Conservation (phyloP, 2,329 filamentous ascomycete species). For the Trichoderma harzianum region DNA sequence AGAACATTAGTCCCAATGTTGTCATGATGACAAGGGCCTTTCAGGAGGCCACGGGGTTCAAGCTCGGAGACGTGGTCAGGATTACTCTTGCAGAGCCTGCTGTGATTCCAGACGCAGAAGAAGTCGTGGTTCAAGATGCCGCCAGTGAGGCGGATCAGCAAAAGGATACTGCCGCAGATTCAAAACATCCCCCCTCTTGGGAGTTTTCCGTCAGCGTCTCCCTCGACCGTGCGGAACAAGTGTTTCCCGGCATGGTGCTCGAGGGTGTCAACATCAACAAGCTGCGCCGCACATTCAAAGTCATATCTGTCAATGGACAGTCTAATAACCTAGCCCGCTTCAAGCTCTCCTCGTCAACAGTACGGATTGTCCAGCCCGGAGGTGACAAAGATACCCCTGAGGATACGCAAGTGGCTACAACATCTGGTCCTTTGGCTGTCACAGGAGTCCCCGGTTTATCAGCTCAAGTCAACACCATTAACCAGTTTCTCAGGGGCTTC, state of each 20-base stretch:
- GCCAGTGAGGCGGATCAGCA: constrained; percentile 33
- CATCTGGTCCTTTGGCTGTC: constrained; percentile 41
- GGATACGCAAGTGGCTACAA: background rate
- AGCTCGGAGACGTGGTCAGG: constrained; percentile 62
- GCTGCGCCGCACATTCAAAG: constrained; percentile 47
- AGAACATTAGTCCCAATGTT: constrained; percentile 64
- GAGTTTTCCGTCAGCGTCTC: constrained; percentile 33
- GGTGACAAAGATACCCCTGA: constrained; percentile 21
- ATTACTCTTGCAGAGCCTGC: constrained; percentile 54
- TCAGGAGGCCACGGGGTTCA: constrained; percentile 68
- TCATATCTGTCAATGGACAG: constrained; percentile 53
- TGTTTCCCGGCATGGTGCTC: constrained; percentile 68
- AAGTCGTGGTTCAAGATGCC: constrained; percentile 59
- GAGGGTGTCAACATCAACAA: constrained; percentile 50
- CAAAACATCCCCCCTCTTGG: constrained; percentile 36
- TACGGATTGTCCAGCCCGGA: constrained; percentile 37
- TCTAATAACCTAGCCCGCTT: constrained; percentile 44
- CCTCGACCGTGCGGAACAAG: constrained; percentile 58
- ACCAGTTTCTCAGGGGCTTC: constrained; percentile 61
- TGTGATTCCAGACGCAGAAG: constrained; percentile 51
- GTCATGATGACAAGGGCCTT: constrained; percentile 71
- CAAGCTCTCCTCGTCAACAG: constrained; percentile 34
- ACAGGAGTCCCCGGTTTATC: constrained; percentile 65
- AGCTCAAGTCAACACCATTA: constrained; percentile 61
- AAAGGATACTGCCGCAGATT: constrained; percentile 17